Conservation (phyloP, 2,329 filamentous ascomycete species). For the Fusarium chaquense region DNA sequence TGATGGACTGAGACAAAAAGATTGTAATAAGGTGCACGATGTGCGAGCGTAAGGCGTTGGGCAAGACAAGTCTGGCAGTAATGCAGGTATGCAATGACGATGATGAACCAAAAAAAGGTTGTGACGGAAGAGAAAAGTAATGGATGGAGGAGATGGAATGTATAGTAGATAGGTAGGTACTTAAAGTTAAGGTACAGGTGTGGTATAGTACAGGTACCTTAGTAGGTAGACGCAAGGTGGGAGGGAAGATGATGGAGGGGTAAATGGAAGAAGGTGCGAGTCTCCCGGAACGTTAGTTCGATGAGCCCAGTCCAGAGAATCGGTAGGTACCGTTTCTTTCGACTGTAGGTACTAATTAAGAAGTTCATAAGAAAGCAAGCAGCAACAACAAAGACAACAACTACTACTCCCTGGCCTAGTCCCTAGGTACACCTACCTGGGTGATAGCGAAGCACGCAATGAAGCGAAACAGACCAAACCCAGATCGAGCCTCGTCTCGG, state of each 20-base stretch:
- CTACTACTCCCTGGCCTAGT: background rate
- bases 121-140: conserved; percentile 25
- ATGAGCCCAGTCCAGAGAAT: background rate
- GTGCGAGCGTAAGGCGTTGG: conserved; percentile 8
- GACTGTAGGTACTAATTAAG: background rate
- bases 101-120: conserved; percentile 23
- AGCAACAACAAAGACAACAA: background rate
- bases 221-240: background rate
- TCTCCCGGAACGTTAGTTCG: background rate
- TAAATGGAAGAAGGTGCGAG: conserved; percentile 23
- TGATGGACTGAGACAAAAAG: conserved; percentile 36
- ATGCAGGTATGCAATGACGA: conserved; percentile 3
- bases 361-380: background rate
- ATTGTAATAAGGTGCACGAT: conserved; percentile 4
- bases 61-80: background rate
- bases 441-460: conserved; percentile 2
- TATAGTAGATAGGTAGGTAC: conserved; percentile 32
- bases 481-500: background rate
- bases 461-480: background rate
- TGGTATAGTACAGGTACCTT: background rate
- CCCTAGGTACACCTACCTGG: too few species aligned
- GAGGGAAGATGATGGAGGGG: conserved; percentile 28
- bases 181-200: conserved; percentile 15
- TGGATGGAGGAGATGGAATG: conserved; percentile 20
- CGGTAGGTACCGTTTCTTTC: background rate